Evolutionary conservation across 2,329 filamentous ascomycete species (phyloP).

Genomic region (Ilyonectria sp.): DNA sequence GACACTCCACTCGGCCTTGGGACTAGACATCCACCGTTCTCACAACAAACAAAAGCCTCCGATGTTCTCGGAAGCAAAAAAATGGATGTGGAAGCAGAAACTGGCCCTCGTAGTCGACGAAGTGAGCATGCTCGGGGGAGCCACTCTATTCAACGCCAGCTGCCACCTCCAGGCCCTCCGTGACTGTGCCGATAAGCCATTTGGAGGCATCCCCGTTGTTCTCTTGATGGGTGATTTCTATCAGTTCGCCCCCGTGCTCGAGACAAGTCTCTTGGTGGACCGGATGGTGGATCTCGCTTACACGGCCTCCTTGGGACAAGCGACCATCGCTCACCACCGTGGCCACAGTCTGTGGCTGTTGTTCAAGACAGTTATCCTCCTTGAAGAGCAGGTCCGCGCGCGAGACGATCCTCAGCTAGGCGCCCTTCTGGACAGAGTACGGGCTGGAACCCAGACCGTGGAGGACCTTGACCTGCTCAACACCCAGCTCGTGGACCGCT

Average conservation of each 20-base stretch:
- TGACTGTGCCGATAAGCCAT: constrained; percentile 25
- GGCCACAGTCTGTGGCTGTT: constrained; percentile 24
- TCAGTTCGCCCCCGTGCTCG: constrained; percentile 22
- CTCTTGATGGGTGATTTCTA: constrained; percentile 34
- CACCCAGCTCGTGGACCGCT: neutral
- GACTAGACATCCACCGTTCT: constrained; percentile 5
- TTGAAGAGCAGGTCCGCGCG: constrained; percentile 28
- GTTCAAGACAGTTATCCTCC: constrained; percentile 31
- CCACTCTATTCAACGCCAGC: neutral
- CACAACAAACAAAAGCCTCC: constrained; percentile 3
- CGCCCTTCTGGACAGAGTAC: constrained; percentile 24
- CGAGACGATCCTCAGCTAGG: constrained; percentile 27
- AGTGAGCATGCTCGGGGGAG: too few relatives aligned
- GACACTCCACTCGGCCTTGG: constrained; percentile 9
- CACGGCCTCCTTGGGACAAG: constrained; percentile 11
- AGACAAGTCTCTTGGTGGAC: constrained; percentile 29
- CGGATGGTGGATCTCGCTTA: constrained; percentile 17
- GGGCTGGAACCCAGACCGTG: too few relatives aligned
- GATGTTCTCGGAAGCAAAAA: constrained; percentile 2
- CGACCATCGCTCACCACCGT: constrained; percentile 25
- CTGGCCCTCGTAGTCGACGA: too few relatives aligned
- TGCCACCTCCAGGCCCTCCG: constrained; percentile 21
- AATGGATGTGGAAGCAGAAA: too few relatives aligned
- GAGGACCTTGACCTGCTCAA: too few relatives aligned
- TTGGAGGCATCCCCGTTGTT: constrained; percentile 28